Evolutionary conservation across 2,329 filamentous ascomycete species (phyloP).

Genomic region (Xenoacremonium recifei): DNA sequence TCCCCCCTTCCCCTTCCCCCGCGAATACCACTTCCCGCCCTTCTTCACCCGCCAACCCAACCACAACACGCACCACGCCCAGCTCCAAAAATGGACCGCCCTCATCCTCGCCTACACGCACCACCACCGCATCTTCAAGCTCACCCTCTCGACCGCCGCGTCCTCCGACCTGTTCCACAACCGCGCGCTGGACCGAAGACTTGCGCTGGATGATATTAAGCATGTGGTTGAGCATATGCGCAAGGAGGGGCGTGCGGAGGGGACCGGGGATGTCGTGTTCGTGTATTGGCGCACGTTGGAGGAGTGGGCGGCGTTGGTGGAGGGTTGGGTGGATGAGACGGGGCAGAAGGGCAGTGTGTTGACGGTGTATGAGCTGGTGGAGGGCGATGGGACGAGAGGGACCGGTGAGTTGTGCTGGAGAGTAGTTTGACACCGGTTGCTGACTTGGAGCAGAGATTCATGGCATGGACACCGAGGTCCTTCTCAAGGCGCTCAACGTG

Average conservation of each 20-base stretch:
- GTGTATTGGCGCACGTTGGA: constrained; percentile 84
- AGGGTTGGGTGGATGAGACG: constrained; percentile 81
- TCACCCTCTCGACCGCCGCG: constrained; percentile 55
- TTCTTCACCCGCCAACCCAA: constrained; percentile 84
- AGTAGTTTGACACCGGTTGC: neutral
- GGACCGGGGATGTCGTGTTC: constrained; percentile 62
- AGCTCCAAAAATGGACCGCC: constrained; percentile 81
- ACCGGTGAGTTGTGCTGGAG: constrained; percentile 50
- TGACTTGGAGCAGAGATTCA: constrained; percentile 64
- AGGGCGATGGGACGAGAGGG: constrained; percentile 76
- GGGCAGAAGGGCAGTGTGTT: constrained; percentile 86
- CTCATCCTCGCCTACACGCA: constrained; percentile 83
- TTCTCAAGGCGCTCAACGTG: constrained; percentile 75
- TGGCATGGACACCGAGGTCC: constrained; percentile 80
- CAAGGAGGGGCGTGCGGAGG: constrained; percentile 64
- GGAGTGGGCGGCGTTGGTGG: constrained; percentile 82
- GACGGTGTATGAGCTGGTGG: constrained; percentile 86
- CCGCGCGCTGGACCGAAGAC: constrained; percentile 48
- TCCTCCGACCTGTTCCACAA: constrained; percentile 59
- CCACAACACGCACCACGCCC: constrained; percentile 68
- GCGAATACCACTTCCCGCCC: constrained; percentile 73
- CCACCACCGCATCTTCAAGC: constrained; percentile 71
- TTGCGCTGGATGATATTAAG: constrained; percentile 50
- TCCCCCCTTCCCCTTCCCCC: constrained; percentile 53
- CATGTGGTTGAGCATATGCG: constrained; percentile 61